Evolutionary conservation across 257 asterid genomes (phyloP), one percentile per base, ranked within the genome.

Genomic region (Mentha longifolia): DNA sequence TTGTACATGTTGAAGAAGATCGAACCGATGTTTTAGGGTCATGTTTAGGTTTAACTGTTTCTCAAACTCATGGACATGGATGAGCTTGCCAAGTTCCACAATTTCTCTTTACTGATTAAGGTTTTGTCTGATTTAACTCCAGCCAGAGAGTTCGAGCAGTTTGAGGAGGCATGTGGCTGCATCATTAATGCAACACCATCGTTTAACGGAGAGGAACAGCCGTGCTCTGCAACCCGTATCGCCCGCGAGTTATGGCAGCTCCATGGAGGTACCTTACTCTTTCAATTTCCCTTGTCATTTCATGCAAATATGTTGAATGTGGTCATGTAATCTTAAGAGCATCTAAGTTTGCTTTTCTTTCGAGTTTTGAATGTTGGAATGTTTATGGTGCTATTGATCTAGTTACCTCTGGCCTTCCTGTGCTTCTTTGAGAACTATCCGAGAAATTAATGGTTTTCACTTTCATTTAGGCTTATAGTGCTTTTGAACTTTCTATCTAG

Each of bases 171-270:
- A 87, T 33, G 85, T 88, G 1, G 82, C 84, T 35, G 94, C 95
- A 35, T 79, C 94, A 22, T 75, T 87, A 71, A 87, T 86, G 95
- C 96, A 85, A 58, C 94, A 86, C 77, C 94, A 87, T 78, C 90
- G 84, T 39, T 63, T 84, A 6, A 60, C 77, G 10, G 92, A 87
- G 73, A 85, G 86, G 83, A 83, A 68, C 59, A 81, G 64, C 63
- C 90, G 63, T 80, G 96, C 96, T 58, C 73, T 93, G 65, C 98
- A 91, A 77, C 96, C 97, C 13, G 86, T 81, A 30, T 93, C 97
- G 39, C 97, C 97, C 3, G 97, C 97, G 2, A 93, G 98, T 75
- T 90, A 89, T 59, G 92, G 89, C 11, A 91, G 98, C 79, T 93
- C 95, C 1, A 78, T 93, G 89, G 98, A 93, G 98, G 98, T 93